Conservation (phyloP, 805 yeast species). For the Kuraishia hungarica region DNA sequence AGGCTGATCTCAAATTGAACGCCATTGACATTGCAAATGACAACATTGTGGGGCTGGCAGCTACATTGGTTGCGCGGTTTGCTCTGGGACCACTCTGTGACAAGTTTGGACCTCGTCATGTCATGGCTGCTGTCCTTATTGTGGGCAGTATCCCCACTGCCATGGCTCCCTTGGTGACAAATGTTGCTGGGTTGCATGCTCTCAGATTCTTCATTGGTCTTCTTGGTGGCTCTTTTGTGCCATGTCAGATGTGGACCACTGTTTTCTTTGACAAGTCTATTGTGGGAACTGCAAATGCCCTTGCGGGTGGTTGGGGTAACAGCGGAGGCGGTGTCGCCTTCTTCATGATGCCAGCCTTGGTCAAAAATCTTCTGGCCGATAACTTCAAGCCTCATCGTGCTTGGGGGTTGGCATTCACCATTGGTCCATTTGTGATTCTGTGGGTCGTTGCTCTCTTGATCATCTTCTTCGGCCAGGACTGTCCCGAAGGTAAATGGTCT, state of each 20-base stretch:
- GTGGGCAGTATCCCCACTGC: conserved; percentile 22
- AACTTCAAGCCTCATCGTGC: conserved; percentile 16
- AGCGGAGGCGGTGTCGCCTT: conserved; percentile 25
- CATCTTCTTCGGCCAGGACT: conserved; percentile 21
- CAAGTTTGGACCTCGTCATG: conserved; percentile 19
- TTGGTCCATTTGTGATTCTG: conserved; percentile 24
- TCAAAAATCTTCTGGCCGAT: conserved; percentile 8
- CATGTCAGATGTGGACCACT: conserved; percentile 21
- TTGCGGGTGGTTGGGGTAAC: conserved; percentile 25
- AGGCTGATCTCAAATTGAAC: conserved; percentile 14
- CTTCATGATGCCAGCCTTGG: conserved; percentile 22
- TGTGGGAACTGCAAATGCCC: conserved; percentile 22
- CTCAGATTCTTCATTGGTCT: conserved; percentile 22
- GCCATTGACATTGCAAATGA: conserved; percentile 19
- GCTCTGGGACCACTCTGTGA: conserved; percentile 20
- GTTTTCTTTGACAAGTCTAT: conserved; percentile 19
- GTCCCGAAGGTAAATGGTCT: conserved; percentile 27
- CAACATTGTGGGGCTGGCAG: conserved; percentile 21
- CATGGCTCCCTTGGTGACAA: conserved; percentile 15
- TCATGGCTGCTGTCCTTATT: conserved; percentile 16
- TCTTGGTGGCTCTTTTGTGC: conserved; percentile 22
- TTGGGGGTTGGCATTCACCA: conserved; percentile 19
- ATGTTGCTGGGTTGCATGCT: conserved; percentile 16
- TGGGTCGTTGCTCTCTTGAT: conserved; percentile 16
- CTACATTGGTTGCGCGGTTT: conserved; percentile 20